Base-by-base conservation (phyloP, 768 basidiomycete species). In the Pisolithus microcarpus region DNA sequence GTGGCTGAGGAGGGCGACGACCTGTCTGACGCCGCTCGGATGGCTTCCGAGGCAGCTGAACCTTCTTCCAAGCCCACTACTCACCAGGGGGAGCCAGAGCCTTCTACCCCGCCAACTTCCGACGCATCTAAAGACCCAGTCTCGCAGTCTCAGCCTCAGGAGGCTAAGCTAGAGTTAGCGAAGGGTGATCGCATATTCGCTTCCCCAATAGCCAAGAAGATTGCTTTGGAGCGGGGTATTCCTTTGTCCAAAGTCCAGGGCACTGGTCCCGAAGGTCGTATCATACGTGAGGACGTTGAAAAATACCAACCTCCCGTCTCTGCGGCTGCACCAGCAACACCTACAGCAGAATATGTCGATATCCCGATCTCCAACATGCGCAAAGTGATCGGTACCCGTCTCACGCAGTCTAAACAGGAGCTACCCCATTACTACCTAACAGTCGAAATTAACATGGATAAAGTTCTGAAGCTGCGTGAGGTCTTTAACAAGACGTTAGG, bases 401-500 rank as follows among this genome's bases (percentile, higher is more conserved):
- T 99, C 57, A 82, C 84, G 0, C 89, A 97, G 72, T 91, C 90
- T 52, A 98, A 96, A 72, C 86, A 90, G 69, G 85, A 91, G 60
- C 63, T 92, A n/a, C 96, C 96, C 5, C 95, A 98, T 68, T 99
- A 95, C 73, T 98, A 98, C 70, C 70, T 97, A 59, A 97, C 96
- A 4, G 80, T 91, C 39, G 90, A 97, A 61, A 78, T 98, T 67
- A 85, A 87, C 74, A 96, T 99, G 93, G 94, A 91, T 76, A 89
- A 90, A 76, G 84, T 92, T 18, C 67, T 88, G 65, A 98, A 96
- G 72, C 79, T 99, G 56, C 79, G 96, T 45, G 84, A 95, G 70
- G 85, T 97, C 56, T 98, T 99, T 76, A 99, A 99, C 80, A 84
- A 84, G 70, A 77, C 87, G 16, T 70, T 91, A 37, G 77, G 79